Base-by-base conservation (phyloP, 106 monocot species). In the Agapanthus africanus region DNA sequence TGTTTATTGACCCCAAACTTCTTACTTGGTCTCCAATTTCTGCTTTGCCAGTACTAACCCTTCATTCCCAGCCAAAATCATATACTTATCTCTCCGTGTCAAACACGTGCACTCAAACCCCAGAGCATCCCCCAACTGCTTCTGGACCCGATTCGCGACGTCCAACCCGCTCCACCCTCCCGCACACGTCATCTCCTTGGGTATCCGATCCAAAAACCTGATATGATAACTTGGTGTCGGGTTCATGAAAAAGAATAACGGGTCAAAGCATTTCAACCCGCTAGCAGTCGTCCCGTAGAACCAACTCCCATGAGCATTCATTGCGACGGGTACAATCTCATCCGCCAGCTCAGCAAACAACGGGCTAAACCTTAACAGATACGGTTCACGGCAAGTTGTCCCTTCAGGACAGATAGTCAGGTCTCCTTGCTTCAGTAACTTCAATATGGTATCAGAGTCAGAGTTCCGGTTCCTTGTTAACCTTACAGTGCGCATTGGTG, bases 381-480 rank as follows among this genome's bases (percentile, higher is more conserved):
- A 88, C n/a, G 90, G 85, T 72, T 94, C 90, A 14, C 94, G 67
- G 72, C 94, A 94, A 1, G 94, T 94, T 0, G 94, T 94, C 37
- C 94, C 94, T 56, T 94, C 94, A 4, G 94, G 87, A 77, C 87
- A 91, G 4, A 94, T 82, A 14, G 77, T 82, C 7, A 94, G 59
- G 31, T 86, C 83, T 3, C 83, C 93, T 22, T 75, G 74, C n/a
- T 22, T 30, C 32, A 88, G 39, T n/a, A 79, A 23, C 42, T 18
- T 27, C n/a, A 75, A 39, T 83, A 93, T 85, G 0, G 71, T 76
- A 4, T 25, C 38, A 2, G 72, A 8, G 51, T 88, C 93, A 6
- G 23, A 22, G 19, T 65, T 62, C 10, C 77, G 61, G 34, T 86
- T 66, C 18, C 93, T 52, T 0, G 81, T 84, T 36, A 93, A 63